Conservation (phyloP, 2,329 filamentous ascomycete species). For the Setomelanomma holmii region DNA sequence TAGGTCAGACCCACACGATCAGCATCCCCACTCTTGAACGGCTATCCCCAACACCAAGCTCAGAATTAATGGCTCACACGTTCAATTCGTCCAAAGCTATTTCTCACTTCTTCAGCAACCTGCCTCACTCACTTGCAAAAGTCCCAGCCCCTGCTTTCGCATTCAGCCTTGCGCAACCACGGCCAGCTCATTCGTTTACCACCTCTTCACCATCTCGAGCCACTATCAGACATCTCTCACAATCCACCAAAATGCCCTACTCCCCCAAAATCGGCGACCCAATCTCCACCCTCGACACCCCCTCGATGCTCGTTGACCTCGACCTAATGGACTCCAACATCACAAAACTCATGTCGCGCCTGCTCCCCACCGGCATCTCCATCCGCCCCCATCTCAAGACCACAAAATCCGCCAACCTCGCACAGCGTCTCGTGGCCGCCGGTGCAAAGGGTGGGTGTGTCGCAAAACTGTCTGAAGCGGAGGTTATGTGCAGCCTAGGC, state of each 20-base stretch:
- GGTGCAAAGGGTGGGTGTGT: constrained; percentile 61
- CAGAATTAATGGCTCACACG: not conserved
- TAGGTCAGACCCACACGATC: constrained; percentile 3
- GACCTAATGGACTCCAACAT: constrained; percentile 62
- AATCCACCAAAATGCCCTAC: constrained; percentile 41
- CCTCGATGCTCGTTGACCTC: constrained; percentile 64
- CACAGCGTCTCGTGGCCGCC: constrained; percentile 53
- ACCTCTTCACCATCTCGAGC: not conserved
- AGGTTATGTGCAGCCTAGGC: constrained; percentile 50
- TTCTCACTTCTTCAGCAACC: not conserved
- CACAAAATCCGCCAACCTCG: constrained; percentile 58
- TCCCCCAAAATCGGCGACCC: constrained; percentile 53
- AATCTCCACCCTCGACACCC: constrained; percentile 59
- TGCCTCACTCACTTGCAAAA: no score
- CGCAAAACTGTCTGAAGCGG: constrained; percentile 58
- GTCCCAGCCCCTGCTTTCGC: not conserved
- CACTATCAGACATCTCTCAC: not conserved
- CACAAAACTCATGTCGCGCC: constrained; percentile 53
- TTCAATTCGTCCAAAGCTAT: not conserved
- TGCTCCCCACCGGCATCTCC: constrained; percentile 55
- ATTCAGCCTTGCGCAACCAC: not conserved
- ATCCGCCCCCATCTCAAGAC: constrained; percentile 63
- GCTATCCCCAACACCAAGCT: constrained; percentile 1
- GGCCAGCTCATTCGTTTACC: not conserved
- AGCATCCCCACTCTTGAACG: constrained; percentile 8